Conservation (phyloP, 768 basidiomycete genomes). For the Pholiota microspora region DNA sequence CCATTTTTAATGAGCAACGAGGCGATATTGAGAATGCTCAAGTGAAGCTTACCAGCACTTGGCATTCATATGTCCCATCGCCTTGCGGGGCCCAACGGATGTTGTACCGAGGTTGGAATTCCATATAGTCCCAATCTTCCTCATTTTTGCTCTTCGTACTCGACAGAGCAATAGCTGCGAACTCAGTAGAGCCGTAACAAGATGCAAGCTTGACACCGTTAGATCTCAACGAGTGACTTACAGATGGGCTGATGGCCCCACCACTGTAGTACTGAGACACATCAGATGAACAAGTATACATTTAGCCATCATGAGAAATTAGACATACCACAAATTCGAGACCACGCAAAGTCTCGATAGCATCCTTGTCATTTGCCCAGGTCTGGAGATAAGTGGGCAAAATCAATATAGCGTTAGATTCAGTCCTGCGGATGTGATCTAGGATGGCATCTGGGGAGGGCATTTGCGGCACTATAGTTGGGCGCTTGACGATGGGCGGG, state of each 20-base stretch:
- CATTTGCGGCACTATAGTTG: constrained; percentile 25
- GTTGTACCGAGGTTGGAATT: constrained; percentile 21
- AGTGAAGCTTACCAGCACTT: constrained; percentile 30
- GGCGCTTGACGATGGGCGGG: constrained; percentile 22
- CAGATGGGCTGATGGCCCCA: constrained; percentile 28
- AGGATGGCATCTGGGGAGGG: constrained; percentile 26
- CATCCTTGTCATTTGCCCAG: constrained; percentile 25
- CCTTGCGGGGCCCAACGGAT: constrained; percentile 33
- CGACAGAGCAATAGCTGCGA: constrained; percentile 17
- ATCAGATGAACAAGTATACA: background rate
- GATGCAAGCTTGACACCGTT: constrained; percentile 27
- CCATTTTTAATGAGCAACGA: background rate
- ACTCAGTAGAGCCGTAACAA: constrained; percentile 32
- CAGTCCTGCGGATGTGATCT: constrained; percentile 23
- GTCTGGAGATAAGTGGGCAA: constrained; percentile 35
- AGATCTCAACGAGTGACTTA: constrained; percentile 26
- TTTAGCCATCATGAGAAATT: background rate
- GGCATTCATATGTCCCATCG: constrained; percentile 36
- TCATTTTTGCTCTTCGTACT: constrained; percentile 16
- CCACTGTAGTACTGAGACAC: constrained; percentile 26
- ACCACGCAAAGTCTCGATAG: constrained; percentile 22
- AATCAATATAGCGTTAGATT: constrained; percentile 26
- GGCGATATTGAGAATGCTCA: background rate
- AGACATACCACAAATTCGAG: constrained; percentile 25
- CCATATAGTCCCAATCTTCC: constrained; percentile 31